Evolutionary conservation across 805 yeast species (phyloP).

Genomic region (Blastobotrys terrestris): DNA sequence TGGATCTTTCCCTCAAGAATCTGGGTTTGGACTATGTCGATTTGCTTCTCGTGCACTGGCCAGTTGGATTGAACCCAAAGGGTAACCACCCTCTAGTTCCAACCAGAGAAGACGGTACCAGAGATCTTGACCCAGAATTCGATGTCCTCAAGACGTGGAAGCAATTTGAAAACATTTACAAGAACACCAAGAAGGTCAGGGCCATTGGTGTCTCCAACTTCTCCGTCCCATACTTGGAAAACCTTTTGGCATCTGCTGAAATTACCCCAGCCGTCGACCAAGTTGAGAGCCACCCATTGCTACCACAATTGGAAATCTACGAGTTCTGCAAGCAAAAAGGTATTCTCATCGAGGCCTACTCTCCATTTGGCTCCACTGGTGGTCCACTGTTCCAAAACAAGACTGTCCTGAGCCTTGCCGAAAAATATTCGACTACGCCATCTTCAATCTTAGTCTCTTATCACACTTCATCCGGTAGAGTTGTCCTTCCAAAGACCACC

Average conservation of each 20-base stretch:
- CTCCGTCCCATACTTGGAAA: slow-evolving; percentile 46
- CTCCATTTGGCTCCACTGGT: slow-evolving; percentile 40
- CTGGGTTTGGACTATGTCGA: slow-evolving; percentile 73
- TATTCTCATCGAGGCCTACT: slow-evolving; percentile 62
- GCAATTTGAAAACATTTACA: slow-evolving; percentile 52
- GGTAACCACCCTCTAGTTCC: slow-evolving; percentile 38
- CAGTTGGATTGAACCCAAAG: slow-evolving; percentile 47
- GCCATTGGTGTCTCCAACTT: slow-evolving; percentile 78
- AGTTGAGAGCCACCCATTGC: slow-evolving; percentile 67
- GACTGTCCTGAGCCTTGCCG: slow-evolving; percentile 49
- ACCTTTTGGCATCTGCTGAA: slow-evolving; percentile 42
- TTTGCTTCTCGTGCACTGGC: slow-evolving; percentile 79
- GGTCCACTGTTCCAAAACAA: slow-evolving; percentile 38
- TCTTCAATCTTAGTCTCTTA: slow-evolving; percentile 29
- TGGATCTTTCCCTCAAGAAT: slow-evolving; percentile 53
- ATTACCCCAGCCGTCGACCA: slow-evolving; percentile 67
- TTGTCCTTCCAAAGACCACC: slow-evolving; percentile 63
- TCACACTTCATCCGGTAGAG: slow-evolving; percentile 45
- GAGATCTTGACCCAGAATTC: slow-evolving; percentile 9
- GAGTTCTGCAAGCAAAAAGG: slow-evolving; percentile 46
- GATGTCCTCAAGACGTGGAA: slow-evolving; percentile 48
- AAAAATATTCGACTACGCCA: slow-evolving; percentile 41
- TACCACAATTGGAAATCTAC: slow-evolving; percentile 57
- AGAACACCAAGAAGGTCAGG: slow-evolving; percentile 35
- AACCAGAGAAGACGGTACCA: slow-evolving; percentile 24